Base-by-base conservation (phyloP, 345 rosid genomes). In the Physaria fendleri region DNA sequence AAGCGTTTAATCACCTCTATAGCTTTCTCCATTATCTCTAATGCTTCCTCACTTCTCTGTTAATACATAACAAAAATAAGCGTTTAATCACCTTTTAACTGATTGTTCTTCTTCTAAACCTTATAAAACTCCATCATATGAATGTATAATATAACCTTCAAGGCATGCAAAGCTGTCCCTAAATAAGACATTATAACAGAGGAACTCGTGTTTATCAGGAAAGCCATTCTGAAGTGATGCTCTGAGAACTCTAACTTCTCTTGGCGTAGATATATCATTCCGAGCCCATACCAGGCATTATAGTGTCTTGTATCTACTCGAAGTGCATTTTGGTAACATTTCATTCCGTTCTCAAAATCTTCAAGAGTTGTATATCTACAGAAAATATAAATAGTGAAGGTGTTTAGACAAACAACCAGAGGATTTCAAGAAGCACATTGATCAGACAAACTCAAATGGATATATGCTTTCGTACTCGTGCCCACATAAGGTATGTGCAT, bases 261-360 rank as follows among this genome's bases (percentile, higher is more conserved):
- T 75, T 89, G 97, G 55, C 97, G 89, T 56, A 93, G 91, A 65
- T 78, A 89, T 54, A 89, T 77, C 94, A 89, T 86, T 60, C 97
- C 99, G 64, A 93, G 94, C 28, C 99, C 99, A 71, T 93, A 90
- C 97, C 97, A 93, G 5, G 99, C 66, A 28, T 93, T 93, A 66
- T 93, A 93, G 71, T 93, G 99, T 69, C 99, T 87, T 49, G 84
- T 62, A 82, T 93, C 99, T 58, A 93, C 79, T 57, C 84, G 62
- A 34, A 93, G 91, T 62, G 99, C 97, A 66, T 72, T 87, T 60
- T 89, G 99, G 64, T 89, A 93, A 76, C 97, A 78, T 77, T 76
- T 93, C 49, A 93, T 85, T 70, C 97, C 99, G 30, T 76, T 93
- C 68, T 93, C 99, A 74, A 81, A 93, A 76, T 93, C 97, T 77